Percentiles rank a stretch among this genome's conserved stretches.
Evolutionary conservation across 805 yeast genomes (phyloP).

Genomic region (Saccharomycopsis malanga): DNA sequence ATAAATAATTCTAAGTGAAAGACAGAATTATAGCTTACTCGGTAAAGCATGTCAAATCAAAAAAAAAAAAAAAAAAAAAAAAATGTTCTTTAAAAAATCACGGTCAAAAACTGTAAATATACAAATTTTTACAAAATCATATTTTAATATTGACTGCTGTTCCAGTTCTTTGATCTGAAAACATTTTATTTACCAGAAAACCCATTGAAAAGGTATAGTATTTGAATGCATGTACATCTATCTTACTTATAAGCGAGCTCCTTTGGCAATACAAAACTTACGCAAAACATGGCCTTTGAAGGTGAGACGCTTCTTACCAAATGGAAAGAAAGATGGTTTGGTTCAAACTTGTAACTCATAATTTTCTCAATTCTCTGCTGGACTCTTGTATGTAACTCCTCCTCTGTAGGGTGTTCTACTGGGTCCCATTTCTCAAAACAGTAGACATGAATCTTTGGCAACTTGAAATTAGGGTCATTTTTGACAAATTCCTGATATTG

Average conservation of each 20-base stretch:
- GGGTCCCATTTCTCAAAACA: conserved; percentile 88
- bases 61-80: no score
- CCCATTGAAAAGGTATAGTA: no score
- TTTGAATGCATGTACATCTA: neutral
- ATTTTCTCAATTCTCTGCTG: conserved; percentile 44
- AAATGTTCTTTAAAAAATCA: no score
- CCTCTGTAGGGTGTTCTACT: conserved; percentile 49
- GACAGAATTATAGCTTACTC: no score
- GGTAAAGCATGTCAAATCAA: no score
- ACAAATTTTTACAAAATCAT: no score
- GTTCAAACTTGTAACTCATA: conserved; percentile 39
- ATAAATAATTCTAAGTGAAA: no score
- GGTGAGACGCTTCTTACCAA: conserved; percentile 93
- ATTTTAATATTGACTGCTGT: no score
- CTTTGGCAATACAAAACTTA: conserved; percentile 65
- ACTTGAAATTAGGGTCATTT: conserved; percentile 39
- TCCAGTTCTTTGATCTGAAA: no score
- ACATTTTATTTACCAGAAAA: no score
- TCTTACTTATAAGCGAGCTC: conserved; percentile 39
- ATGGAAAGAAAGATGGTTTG: conserved; percentile 55
- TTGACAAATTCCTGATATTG: conserved; percentile 32
- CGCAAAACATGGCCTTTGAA: conserved; percentile 93
- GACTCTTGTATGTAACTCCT: conserved; percentile 62
- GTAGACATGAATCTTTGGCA: conserved; percentile 80
- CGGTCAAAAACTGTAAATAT: no score